These are phyloP conservation scores for Albatrellus sp. DNA, from an alignment of 1,284 basidiomycete genomes.

Conservation along the genomic window DNA sequence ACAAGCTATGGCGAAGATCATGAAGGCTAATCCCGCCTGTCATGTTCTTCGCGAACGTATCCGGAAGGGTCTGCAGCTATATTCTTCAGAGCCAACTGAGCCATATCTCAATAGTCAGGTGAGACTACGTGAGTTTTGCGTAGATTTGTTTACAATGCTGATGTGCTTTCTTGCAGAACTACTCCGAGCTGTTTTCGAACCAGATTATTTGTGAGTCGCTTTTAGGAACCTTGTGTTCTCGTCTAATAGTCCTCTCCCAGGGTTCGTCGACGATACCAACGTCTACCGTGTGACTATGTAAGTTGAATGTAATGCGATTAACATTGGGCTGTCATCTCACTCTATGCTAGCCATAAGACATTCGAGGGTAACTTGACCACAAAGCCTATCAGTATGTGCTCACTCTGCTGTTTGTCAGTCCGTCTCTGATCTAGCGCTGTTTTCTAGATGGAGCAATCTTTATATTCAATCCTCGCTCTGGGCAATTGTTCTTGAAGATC, in stretches of 20 bases:
- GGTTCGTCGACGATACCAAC: slow-evolving; percentile 99
- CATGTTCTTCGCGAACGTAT: slow-evolving; percentile 98
- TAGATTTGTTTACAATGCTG: slow-evolving; percentile 12
- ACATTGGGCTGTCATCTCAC: background rate
- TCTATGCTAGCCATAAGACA: slow-evolving; percentile 73
- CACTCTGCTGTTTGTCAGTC: background rate
- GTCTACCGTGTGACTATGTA: slow-evolving; percentile 98
- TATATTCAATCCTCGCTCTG: slow-evolving; percentile 98
- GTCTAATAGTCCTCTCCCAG: slow-evolving; percentile 19
- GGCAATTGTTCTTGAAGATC: slow-evolving; percentile 97
- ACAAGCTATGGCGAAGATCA: slow-evolving; percentile 99
- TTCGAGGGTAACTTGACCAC: slow-evolving; percentile 99
- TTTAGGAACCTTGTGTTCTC: slow-evolving; percentile 3
- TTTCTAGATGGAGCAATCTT: slow-evolving; percentile 87
- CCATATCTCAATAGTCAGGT: slow-evolving; percentile 93
- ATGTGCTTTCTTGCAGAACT: slow-evolving; percentile 48
- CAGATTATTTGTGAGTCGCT: slow-evolving; percentile 82
- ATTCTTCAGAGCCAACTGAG: slow-evolving; percentile 98
- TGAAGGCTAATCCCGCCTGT: slow-evolving; percentile 98
- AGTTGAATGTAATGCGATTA: slow-evolving; percentile 13
- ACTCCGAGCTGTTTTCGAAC: slow-evolving; percentile 97
- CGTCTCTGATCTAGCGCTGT: slow-evolving; percentile 1
- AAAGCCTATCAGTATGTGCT: slow-evolving; percentile 82
- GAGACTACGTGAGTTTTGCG: slow-evolving; percentile 12
- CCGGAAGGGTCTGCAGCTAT: slow-evolving; percentile 94